A percentile compares a stretch with the other conserved stretches of the same genome.
These are phyloP conservation scores for Stachybotrys elegans DNA, from an alignment of 2,329 filamentous ascomycete species.

Conservation along the genomic window DNA sequence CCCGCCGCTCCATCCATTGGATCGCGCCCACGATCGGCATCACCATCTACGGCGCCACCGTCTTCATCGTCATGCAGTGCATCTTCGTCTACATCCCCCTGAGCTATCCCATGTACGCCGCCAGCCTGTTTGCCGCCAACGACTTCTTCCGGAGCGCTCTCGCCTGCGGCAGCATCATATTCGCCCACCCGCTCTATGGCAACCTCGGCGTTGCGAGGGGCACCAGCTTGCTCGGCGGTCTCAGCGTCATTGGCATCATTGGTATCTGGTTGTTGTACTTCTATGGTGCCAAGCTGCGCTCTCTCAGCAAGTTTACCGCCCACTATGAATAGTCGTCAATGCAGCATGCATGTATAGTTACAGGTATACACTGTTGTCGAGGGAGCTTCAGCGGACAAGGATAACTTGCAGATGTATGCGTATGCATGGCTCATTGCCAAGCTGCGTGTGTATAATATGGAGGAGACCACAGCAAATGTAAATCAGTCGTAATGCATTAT, in stretches of 20 bases:
- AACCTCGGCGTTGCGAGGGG: conserved; percentile 56
- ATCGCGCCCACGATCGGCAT: conserved; percentile 54
- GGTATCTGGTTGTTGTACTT: conserved; percentile 57
- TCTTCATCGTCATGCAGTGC: conserved; percentile 54
- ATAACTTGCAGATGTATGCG: no score
- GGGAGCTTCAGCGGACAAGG: no score
- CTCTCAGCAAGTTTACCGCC: conserved; percentile 54
- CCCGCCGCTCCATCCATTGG: conserved; percentile 45
- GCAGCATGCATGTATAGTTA: no score
- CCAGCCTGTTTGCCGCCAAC: conserved; percentile 55
- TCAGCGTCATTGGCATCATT: conserved; percentile 48
- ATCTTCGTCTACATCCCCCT: conserved; percentile 57
- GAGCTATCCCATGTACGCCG: conserved; percentile 51
- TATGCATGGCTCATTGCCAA: no score
- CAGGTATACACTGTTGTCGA: no score
- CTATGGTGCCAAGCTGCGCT: conserved; percentile 48
- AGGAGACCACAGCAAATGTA: no score
- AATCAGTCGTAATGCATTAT: no score
- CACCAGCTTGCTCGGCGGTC: conserved; percentile 49
- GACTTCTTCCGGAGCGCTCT: conserved; percentile 54
- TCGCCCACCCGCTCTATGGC: conserved; percentile 53
- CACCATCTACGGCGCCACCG: conserved; percentile 44
- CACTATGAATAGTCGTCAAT: no score
- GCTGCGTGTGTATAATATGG: no score
- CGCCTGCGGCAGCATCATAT: conserved; percentile 56